These are phyloP conservation scores for Starmerella potacharoeniae DNA, from an alignment of 805 yeast genomes.

Conservation along the genomic window DNA sequence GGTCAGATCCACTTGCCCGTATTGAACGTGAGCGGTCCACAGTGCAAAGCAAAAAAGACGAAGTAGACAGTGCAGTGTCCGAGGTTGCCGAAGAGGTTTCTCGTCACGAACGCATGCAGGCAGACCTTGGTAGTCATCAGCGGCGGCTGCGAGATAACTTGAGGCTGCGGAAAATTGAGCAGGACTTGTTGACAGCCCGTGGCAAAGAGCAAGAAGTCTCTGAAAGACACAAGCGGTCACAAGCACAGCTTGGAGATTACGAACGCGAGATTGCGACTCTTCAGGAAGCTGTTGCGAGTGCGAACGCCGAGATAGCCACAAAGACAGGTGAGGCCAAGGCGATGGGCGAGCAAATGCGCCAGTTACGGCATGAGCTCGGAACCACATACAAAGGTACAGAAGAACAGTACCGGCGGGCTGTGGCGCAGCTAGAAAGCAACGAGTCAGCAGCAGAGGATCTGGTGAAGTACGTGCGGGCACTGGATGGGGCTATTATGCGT, in stretches of 20 bases:
- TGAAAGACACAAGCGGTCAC: background rate
- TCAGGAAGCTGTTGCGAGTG: constrained; percentile 38
- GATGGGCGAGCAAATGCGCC: constrained; percentile 55
- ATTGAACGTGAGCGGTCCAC: background rate
- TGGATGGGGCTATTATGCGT: constrained; percentile 88
- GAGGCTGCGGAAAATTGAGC: background rate
- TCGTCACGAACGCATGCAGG: background rate
- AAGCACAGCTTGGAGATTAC: background rate
- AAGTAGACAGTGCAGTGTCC: background rate
- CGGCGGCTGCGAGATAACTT: background rate
- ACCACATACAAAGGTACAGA: constrained; percentile 65
- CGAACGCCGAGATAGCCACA: constrained; percentile 60
- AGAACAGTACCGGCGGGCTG: constrained; percentile 50
- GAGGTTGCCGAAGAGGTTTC: background rate
- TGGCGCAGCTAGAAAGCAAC: constrained; percentile 66
- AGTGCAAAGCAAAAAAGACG: background rate
- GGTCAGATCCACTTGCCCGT: constrained; percentile 6
- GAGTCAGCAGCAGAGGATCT: constrained; percentile 70
- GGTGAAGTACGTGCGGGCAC: constrained; percentile 66
- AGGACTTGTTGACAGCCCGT: background rate
- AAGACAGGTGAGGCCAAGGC: constrained; percentile 80
- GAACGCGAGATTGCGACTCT: background rate
- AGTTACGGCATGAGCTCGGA: constrained; percentile 46
- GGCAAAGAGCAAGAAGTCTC: background rate
- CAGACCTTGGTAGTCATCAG: background rate